These are phyloP conservation scores for Eucalyptus sp. DNA, from an alignment of 345 rosid genomes.

Conservation along the genomic window DNA sequence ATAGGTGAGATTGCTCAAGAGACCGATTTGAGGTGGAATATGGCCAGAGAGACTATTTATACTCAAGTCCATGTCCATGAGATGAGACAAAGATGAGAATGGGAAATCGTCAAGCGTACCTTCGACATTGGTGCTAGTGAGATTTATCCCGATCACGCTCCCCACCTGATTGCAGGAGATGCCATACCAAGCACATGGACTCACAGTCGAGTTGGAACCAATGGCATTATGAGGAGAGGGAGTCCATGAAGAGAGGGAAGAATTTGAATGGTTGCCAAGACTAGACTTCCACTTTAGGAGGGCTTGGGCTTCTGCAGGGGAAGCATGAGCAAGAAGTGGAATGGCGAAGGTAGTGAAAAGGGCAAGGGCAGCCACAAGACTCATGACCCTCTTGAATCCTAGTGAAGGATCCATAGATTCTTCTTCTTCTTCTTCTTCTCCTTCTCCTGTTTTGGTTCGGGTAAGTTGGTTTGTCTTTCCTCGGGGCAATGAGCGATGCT, in stretches of 20 bases:
- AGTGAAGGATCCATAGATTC: not conserved
- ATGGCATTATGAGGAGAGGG: not conserved
- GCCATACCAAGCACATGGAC: constrained; percentile 8
- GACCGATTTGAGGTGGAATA: not conserved
- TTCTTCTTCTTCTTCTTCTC: not conserved
- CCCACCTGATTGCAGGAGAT: not conserved
- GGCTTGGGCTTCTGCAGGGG: not conserved
- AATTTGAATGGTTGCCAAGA: not conserved
- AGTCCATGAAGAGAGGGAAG: constrained; percentile 2
- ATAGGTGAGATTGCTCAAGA: not conserved
- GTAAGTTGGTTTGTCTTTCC: not conserved
- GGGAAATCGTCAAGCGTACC: constrained; percentile 7
- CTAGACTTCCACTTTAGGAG: constrained; percentile 1
- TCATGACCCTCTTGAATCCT: not conserved
- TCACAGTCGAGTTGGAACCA: not conserved
- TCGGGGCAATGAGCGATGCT: rapidly evolving
- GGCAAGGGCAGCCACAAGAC: not conserved
- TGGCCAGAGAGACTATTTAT: not conserved
- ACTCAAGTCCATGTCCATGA: not conserved
- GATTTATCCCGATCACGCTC: not conserved
- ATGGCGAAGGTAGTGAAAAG: not conserved
- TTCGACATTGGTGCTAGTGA: not conserved
- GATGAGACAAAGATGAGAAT: constrained; percentile 7
- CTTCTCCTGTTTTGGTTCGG: not conserved
- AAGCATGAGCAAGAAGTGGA: not conserved